Conservation (phyloP, 495 filamentous ascomycete genomes). For the Cetradonia linearis region DNA sequence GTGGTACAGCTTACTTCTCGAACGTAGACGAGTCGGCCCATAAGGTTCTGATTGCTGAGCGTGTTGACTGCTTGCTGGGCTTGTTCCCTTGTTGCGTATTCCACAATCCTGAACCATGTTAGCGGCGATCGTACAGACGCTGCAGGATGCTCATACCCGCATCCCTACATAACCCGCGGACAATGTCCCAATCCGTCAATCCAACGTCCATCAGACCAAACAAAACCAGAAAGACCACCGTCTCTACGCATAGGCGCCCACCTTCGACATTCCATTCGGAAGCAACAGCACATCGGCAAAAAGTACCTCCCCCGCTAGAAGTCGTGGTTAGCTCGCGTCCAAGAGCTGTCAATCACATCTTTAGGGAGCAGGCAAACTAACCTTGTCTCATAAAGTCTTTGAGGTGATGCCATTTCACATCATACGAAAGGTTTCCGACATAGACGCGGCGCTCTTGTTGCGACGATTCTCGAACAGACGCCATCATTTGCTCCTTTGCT, state of each 20-base stretch:
- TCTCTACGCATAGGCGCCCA: slow-evolving; percentile 90
- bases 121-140: slow-evolving; percentile 9
- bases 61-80: slow-evolving; percentile 94
- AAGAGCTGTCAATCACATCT: slow-evolving; percentile 9
- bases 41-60: slow-evolving; percentile 97
- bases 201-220: slow-evolving; percentile 85
- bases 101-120: slow-evolving; percentile 72
- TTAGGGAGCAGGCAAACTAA: slow-evolving; percentile 29
- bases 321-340: slow-evolving; percentile 30
- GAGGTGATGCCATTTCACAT: slow-evolving; percentile 99
- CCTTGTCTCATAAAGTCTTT: slow-evolving; percentile 99
- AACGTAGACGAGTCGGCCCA: slow-evolving; percentile 97
- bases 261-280: slow-evolving; percentile 99
- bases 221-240: slow-evolving; percentile 70
- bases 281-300: slow-evolving; percentile 99
- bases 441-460: slow-evolving; percentile 99
- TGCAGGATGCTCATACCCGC: slow-evolving; percentile 64
- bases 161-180: slow-evolving; percentile 94
- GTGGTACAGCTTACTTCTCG: slow-evolving; percentile 60
- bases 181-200: slow-evolving; percentile 98
- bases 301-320: slow-evolving; percentile 91
- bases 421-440: slow-evolving; percentile 96
- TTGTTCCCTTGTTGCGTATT: slow-evolving; percentile 99
- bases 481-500: slow-evolving; percentile 93
- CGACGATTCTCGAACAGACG: slow-evolving; percentile 79